phyloP scores from a whole-genome alignment of 75 land plant species.

The Larix kaempferi region DNA sequence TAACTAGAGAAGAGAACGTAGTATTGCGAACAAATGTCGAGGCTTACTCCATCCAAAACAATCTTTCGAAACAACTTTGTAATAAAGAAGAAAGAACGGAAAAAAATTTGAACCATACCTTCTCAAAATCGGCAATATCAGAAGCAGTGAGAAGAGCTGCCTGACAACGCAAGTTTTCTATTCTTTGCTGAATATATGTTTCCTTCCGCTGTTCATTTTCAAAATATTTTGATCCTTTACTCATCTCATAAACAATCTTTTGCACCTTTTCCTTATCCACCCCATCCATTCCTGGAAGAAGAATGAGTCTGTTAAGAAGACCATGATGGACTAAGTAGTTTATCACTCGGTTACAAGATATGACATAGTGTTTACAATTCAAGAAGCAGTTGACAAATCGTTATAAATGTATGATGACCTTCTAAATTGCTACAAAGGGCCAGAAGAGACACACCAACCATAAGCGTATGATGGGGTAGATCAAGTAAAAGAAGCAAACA shows the following conservation, averaged over 20 bases:
- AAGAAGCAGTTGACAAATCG: too few species aligned
- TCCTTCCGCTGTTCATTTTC: slow-evolving; percentile 79
- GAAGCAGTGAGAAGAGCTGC: slow-evolving; percentile 39
- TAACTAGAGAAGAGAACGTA: background rate
- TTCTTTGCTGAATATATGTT: slow-evolving; percentile 56
- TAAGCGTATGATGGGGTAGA: too few species aligned
- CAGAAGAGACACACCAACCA: too few species aligned
- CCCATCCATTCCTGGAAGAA: slow-evolving; percentile 77
- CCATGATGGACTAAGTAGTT: too few species aligned
- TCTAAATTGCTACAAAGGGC: too few species aligned
- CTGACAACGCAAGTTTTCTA: slow-evolving; percentile 43
- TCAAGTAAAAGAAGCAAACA: too few species aligned
- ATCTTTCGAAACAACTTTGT: background rate
- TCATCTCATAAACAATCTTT: slow-evolving; percentile 85
- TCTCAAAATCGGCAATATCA: slow-evolving; percentile 55
- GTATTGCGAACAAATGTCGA: background rate
- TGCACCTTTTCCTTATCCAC: slow-evolving; percentile 94
- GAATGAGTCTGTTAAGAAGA: background rate
- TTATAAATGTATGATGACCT: too few species aligned
- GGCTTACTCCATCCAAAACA: background rate
- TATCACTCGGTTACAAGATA: too few species aligned
- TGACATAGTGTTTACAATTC: too few species aligned
- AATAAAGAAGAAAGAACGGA: background rate
- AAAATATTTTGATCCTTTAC: slow-evolving; percentile 92
- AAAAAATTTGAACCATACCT: slow-evolving; percentile 26